Evolutionary conservation across 306 rosid species (phyloP).

Genomic region (Nissolia schottii): DNA sequence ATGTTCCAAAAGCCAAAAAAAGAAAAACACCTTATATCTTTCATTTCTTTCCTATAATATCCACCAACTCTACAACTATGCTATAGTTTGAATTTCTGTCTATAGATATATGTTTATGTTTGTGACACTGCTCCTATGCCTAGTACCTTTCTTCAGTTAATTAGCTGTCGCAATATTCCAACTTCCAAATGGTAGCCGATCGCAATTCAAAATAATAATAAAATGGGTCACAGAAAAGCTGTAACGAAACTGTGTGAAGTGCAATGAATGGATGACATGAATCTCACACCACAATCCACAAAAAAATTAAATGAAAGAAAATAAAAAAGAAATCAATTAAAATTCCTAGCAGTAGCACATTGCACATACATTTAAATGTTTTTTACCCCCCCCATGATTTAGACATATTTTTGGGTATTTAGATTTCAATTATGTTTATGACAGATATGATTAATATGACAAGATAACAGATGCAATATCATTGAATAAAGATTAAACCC

Average conservation of each 20-base stretch:
- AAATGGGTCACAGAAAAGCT: neutral
- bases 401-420: too few relatives aligned
- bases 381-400: too few relatives aligned
- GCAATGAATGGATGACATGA: neutral
- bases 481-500: too few relatives aligned
- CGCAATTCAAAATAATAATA: neutral
- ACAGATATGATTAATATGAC: too few relatives aligned
- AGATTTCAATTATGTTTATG: too few relatives aligned
- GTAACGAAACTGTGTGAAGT: neutral
- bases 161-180: neutral
- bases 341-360: neutral
- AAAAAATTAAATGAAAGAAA: neutral
- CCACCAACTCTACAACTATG: neutral
- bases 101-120: too few relatives aligned
- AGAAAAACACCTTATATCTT: too few relatives aligned
- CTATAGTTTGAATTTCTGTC: neutral
- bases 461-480: too few relatives aligned
- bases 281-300: neutral
- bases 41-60: too few relatives aligned
- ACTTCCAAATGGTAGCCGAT: neutral
- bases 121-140: neutral
- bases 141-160: neutral
- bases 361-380: too few relatives aligned
- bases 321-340: neutral
- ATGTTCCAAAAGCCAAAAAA: too few relatives aligned